These are phyloP conservation scores for Diplodia scrobiculata DNA, from an alignment of 2,329 filamentous ascomycete genomes.

Conservation along the genomic window DNA sequence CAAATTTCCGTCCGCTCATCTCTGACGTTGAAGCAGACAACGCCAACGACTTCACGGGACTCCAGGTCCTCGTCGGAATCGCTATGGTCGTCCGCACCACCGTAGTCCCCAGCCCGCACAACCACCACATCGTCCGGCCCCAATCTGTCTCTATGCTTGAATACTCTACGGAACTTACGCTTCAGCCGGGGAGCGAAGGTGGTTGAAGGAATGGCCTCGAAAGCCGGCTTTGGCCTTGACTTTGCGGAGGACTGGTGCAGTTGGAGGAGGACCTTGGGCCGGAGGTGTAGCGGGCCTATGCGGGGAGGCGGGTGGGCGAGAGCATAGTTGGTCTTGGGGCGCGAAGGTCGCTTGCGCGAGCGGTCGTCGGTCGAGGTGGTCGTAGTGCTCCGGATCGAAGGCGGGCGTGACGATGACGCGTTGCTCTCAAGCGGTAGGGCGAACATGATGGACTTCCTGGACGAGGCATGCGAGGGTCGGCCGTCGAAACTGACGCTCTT, in stretches of 20 bases:
- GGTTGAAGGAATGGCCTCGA: slow-evolving; percentile 74
- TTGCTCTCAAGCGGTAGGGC: slow-evolving; percentile 23
- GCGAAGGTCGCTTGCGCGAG: slow-evolving; percentile 50
- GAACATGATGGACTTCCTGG: slow-evolving; percentile 30
- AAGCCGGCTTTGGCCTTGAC: slow-evolving; percentile 64
- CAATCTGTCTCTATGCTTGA: slow-evolving; percentile 64
- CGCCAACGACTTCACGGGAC: slow-evolving; percentile 63
- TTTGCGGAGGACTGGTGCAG: slow-evolving; percentile 66
- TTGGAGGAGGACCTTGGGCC: slow-evolving; percentile 70
- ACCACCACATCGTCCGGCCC: slow-evolving; percentile 71
- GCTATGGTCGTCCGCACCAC: slow-evolving; percentile 48
- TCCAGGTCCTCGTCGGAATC: slow-evolving; percentile 52
- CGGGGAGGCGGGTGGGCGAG: slow-evolving; percentile 68
- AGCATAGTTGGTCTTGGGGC: slow-evolving; percentile 64
- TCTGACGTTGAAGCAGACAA: slow-evolving; percentile 64
- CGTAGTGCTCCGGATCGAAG: slow-evolving; percentile 19
- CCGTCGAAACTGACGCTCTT: slow-evolving; percentile 17
- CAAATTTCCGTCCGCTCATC: slow-evolving; percentile 69
- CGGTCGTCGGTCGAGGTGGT: slow-evolving; percentile 37
- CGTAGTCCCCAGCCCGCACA: slow-evolving; percentile 69
- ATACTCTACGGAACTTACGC: slow-evolving; percentile 62
- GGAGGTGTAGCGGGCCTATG: slow-evolving; percentile 62
- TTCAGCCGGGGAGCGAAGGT: slow-evolving; percentile 54
- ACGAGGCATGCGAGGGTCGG: slow-evolving; percentile 29
- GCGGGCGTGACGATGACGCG: slow-evolving; percentile 31